These are phyloP conservation scores for Boletus speciosus DNA, from an alignment of 768 basidiomycete species.

Conservation along the genomic window DNA sequence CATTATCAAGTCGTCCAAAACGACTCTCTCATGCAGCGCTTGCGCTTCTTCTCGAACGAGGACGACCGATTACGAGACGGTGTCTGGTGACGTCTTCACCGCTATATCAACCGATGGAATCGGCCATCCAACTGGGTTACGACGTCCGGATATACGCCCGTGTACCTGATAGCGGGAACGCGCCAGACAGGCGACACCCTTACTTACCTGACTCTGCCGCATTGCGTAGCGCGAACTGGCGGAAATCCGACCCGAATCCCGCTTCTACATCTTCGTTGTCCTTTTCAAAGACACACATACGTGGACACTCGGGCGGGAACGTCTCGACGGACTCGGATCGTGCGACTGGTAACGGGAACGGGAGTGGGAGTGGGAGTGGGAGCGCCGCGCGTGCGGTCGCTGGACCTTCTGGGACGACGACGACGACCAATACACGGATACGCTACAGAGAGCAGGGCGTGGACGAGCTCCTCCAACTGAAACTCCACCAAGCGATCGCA, in stretches of 20 bases:
- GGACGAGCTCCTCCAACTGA: slow-evolving; percentile 91
- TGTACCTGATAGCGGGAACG: slow-evolving; percentile 66
- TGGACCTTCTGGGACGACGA: slow-evolving; percentile 12
- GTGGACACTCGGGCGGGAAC: slow-evolving; percentile 21
- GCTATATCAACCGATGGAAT: slow-evolving; percentile 76
- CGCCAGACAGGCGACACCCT: slow-evolving; percentile 45
- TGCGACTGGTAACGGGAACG: background rate
- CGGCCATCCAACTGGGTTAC: slow-evolving; percentile 70
- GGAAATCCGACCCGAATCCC: slow-evolving; percentile 17
- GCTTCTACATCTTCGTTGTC: background rate
- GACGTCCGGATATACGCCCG: slow-evolving; percentile 67
- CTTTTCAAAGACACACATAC: slow-evolving; percentile 10
- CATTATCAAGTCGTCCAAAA: slow-evolving; percentile 35
- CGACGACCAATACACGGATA: slow-evolving; percentile 36
- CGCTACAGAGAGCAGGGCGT: slow-evolving; percentile 90
- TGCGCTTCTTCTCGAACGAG: slow-evolving; percentile 76
- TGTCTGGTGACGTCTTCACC: slow-evolving; percentile 82
- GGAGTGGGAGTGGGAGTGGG: slow-evolving; percentile 8
- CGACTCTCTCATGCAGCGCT: slow-evolving; percentile 78
- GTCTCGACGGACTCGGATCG: slow-evolving; percentile 27
- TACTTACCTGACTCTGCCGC: slow-evolving; percentile 11
- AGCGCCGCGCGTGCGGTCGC: slow-evolving; percentile 10
- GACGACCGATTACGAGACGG: slow-evolving; percentile 68
- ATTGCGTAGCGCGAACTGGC: slow-evolving; percentile 17
- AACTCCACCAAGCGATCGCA: slow-evolving; percentile 83